Percentiles rank a stretch among this genome's conserved stretches.
phyloP scores from a whole-genome alignment of 176 grass and related monocot genomes.

The Bonia amplexicaulis region DNA sequence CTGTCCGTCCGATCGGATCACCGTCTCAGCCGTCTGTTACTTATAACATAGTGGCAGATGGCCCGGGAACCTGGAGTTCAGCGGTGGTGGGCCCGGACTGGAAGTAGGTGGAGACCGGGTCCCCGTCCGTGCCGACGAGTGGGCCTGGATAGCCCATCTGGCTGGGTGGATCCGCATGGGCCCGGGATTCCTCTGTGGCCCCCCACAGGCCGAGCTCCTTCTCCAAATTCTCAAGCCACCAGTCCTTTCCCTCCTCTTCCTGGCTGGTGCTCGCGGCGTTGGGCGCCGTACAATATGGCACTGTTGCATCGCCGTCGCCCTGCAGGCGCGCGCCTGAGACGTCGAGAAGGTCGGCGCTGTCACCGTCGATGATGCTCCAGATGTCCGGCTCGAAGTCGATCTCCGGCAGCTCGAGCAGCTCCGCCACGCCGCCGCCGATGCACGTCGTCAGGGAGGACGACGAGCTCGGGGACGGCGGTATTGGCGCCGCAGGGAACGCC shows the following conservation, averaged over 20 bases:
- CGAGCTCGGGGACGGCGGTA: conserved; percentile 45
- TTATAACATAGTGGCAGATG: not conserved
- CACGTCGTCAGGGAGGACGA: conserved; percentile 43
- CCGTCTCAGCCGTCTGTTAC: not conserved
- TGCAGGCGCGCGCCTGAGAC: not conserved
- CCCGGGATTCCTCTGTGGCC: conserved; percentile 13
- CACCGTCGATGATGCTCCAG: conserved; percentile 59
- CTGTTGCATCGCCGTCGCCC: conserved; percentile 11
- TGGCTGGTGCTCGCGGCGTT: not conserved
- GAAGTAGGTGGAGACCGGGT: conserved; percentile 24
- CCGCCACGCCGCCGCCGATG: not conserved
- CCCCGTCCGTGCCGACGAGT: not conserved
- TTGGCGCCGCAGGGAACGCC: conserved; percentile 6
- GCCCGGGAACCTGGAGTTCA: not conserved
- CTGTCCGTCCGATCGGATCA: conserved; percentile 10
- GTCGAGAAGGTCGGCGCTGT: not conserved
- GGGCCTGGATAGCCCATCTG: not conserved
- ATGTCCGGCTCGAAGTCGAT: conserved; percentile 52
- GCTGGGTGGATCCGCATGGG: not conserved
- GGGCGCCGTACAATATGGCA: conserved; percentile 11
- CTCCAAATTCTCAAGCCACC: conserved; percentile 70
- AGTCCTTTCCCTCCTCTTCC: conserved; percentile 20
- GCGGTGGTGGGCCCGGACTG: not conserved
- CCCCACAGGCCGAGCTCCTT: conserved; percentile 67
- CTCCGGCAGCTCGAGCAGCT: conserved; percentile 50